Evolutionary conservation across 768 basidiomycete species (phyloP).

Genomic region (Lactifluus volemus): DNA sequence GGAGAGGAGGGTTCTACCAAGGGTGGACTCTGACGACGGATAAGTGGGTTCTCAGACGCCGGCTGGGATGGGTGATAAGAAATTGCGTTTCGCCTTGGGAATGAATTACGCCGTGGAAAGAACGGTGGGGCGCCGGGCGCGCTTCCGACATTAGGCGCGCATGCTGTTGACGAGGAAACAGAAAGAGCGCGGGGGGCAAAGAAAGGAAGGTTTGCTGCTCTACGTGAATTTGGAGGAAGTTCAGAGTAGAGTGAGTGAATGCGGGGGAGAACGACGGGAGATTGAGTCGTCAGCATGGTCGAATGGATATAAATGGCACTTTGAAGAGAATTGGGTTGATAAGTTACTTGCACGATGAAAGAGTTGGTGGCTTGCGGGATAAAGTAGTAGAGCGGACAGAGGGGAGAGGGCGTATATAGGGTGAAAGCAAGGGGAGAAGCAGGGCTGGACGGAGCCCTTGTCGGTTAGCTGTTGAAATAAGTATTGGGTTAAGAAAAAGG

Average conservation of each 20-base stretch:
- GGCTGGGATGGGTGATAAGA: conserved; percentile 10
- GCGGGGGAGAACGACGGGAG: conserved; percentile 7
- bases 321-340: neutral
- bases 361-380: too few relatives aligned
- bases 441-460: neutral
- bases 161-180: neutral
- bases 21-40: neutral
- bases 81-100: conserved; percentile 15
- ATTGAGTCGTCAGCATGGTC: conserved; percentile 18
- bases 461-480: neutral
- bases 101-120: conserved; percentile 1
- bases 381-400: neutral
- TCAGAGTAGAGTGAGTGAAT: conserved; percentile 20
- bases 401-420: neutral
- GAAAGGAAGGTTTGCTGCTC: conserved; percentile 20
- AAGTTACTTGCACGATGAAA: conserved; percentile 2
- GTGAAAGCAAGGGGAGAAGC: neutral
- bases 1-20: neutral
- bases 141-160: neutral
- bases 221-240: conserved; percentile 19
- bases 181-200: conserved; percentile 10
- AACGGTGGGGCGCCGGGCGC: neutral
- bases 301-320: neutral
- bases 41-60: neutral
- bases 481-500: neutral